Evolutionary conservation across 257 asterid species (phyloP).

Genomic region (Cinchona pubescens): DNA sequence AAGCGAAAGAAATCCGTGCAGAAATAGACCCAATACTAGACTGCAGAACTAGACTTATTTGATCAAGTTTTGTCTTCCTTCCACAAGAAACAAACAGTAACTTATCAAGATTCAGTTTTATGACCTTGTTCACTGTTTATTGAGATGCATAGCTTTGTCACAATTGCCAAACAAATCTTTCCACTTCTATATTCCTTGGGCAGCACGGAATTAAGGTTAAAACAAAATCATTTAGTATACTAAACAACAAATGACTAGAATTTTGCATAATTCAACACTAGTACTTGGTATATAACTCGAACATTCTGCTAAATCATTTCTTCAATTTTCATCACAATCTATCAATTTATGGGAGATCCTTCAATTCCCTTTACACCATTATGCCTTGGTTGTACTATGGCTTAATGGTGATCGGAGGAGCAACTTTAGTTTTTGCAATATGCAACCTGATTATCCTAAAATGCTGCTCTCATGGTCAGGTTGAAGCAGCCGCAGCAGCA

Average conservation of each 20-base stretch:
- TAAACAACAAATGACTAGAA: neutral
- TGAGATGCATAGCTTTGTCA: slow-evolving; percentile 9
- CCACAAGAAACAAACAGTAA: neutral
- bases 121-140: neutral
- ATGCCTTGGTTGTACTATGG: slow-evolving; percentile 31
- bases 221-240: neutral
- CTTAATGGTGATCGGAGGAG: slow-evolving; percentile 26
- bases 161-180: neutral
- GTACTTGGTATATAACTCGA: neutral
- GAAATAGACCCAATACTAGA: neutral
- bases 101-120: neutral
- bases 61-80: neutral
- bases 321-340: neutral
- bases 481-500: neutral
- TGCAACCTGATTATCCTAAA: slow-evolving; percentile 30
- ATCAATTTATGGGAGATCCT: slow-evolving; percentile 18
- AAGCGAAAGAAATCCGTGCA: neutral
- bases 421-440: slow-evolving; percentile 18
- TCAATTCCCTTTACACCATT: slow-evolving; percentile 17
- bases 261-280: neutral
- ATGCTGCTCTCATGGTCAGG: slow-evolving; percentile 28
- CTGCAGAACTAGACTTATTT: neutral
- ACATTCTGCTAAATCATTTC: neutral
- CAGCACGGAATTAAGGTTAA: slow-evolving; percentile 8
- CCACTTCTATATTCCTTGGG: slow-evolving; percentile 8